Evolutionary conservation across 495 filamentous ascomycete genomes (phyloP).

Genomic region (Aspergillus avenaceus): DNA sequence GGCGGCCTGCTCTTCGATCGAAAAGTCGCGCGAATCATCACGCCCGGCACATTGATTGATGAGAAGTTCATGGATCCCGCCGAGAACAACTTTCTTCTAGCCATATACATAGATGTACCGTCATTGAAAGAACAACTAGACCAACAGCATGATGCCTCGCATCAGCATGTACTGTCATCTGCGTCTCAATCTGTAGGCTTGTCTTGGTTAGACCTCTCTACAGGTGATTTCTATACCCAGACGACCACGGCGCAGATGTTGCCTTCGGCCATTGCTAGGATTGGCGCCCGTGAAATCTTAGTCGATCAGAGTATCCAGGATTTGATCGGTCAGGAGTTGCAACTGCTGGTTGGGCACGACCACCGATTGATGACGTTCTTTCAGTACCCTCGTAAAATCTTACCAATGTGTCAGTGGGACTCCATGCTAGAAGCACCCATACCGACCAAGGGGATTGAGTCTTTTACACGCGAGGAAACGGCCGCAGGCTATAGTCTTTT

Average conservation of each 20-base stretch:
- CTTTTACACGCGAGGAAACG: slow-evolving; percentile 46
- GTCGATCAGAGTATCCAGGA: slow-evolving; percentile 60
- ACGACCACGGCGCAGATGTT: slow-evolving; percentile 68
- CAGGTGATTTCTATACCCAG: slow-evolving; percentile 88
- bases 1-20: slow-evolving; percentile 80
- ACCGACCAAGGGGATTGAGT: slow-evolving; percentile 26
- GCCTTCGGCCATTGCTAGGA: slow-evolving; percentile 71
- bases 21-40: slow-evolving; percentile 79
- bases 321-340: slow-evolving; percentile 35
- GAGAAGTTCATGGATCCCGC: slow-evolving; percentile 94
- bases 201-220: slow-evolving; percentile 93
- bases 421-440: slow-evolving; percentile 70
- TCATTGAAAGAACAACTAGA: slow-evolving; percentile 18
- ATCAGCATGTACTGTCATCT: slow-evolving; percentile 35
- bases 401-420: slow-evolving; percentile 60
- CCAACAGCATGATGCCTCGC: slow-evolving; percentile 15
- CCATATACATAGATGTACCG: slow-evolving; percentile 53
- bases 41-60: slow-evolving; percentile 92
- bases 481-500: slow-evolving; percentile 71
- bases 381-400: slow-evolving; percentile 23
- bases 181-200: slow-evolving; percentile 60
- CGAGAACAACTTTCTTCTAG: slow-evolving; percentile 86
- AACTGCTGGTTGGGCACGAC: slow-evolving; percentile 38
- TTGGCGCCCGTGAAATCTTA: slow-evolving; percentile 82
- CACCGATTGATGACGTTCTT: slow-evolving; percentile 46